Base-by-base conservation (phyloP, 345 rosid genomes). In the Eucalyptus curtisii region DNA sequence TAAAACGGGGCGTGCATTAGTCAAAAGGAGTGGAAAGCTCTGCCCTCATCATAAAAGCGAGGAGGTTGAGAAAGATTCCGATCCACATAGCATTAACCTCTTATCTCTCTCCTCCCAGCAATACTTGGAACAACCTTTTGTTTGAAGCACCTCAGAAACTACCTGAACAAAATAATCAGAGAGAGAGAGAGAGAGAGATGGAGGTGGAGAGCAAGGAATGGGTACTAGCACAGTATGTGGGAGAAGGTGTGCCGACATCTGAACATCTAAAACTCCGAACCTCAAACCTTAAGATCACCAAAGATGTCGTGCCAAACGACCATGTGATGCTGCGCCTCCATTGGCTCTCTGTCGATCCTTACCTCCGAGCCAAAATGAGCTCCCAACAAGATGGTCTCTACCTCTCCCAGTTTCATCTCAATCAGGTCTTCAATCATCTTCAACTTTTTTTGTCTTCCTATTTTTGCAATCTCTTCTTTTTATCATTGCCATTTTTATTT, bases 271-370 rank as follows among this genome's bases (percentile, higher is more conserved):
- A 91, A 88, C 71, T 92, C 86, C 93, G 93, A 33, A 87, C 42
- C 22, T 90, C 87, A 15, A 71, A 59, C 2, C 6, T 92, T 17
- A 84, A 91, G 10, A 86, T 90, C 15, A 49, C 88, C 55, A n/a
- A 24, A 42, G 92, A 88, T 81, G 68, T 89, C 15, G 48, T 92
- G 42, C 92, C 93, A 4, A 88, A 92, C 22, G 86, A 49, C 64
- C 93, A 92, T 49, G 89, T 92, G 8, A 88, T 88, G 68, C 16
- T 91, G 4, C 88, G 90, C 87, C 44, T 87, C 37, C 92, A 91
- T 49, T 90, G 61, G 86, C 64, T 93, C 89, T 92, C 95, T 33
- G 50, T 91, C 27, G 95, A 92, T 66, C 94, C 95, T 59, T 92
- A 89, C 76, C 90, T 91, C 47, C 93, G 91, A 7, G 13, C 68